A percentile compares a stretch with the other conserved stretches of the same genome.
Evolutionary conservation across 2,329 filamentous ascomycete species (phyloP).

Genomic region (Diaporthe vaccinii): DNA sequence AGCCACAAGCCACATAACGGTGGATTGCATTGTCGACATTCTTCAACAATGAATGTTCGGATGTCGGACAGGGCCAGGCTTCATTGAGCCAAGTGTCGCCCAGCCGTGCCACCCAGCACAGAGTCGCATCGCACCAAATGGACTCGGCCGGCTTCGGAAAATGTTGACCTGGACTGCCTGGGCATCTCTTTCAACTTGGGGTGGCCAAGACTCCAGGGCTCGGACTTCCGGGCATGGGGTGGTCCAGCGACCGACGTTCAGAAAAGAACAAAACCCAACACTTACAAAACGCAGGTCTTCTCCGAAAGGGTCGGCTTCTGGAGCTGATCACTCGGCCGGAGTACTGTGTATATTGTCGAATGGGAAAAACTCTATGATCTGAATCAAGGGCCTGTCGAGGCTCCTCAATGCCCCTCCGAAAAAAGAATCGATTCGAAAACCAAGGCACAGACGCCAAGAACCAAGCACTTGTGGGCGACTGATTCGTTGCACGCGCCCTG

Average conservation of each 20-base stretch:
- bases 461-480: not conserved
- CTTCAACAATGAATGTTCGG: conserved; percentile 9
- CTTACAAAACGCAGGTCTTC: not conserved
- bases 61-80: conserved; percentile 25
- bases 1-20: conserved; percentile 29
- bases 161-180: not conserved
- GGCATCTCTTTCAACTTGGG: not conserved
- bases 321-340: conserved; percentile 13
- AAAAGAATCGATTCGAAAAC: conserved; percentile 24
- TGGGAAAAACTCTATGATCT: conserved; percentile 16
- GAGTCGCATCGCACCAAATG: not conserved
- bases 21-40: not conserved
- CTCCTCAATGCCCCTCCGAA: conserved; percentile 9
- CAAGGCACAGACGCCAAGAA: conserved; percentile 26
- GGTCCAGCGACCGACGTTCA: not conserved
- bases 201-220: conserved; percentile 2
- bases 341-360: conserved; percentile 22
- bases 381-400: conserved; percentile 26
- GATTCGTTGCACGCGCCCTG: conserved; percentile 16
- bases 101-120: conserved; percentile 17
- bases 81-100: not conserved
- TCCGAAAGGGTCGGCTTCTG: conserved; percentile 22
- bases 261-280: not conserved
- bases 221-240: not conserved
- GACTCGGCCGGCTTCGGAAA: conserved; percentile 22